These are phyloP conservation scores for Leucoagaricus sp. DNA, from an alignment of 1,284 basidiomycete species.

Conservation along the genomic window DNA sequence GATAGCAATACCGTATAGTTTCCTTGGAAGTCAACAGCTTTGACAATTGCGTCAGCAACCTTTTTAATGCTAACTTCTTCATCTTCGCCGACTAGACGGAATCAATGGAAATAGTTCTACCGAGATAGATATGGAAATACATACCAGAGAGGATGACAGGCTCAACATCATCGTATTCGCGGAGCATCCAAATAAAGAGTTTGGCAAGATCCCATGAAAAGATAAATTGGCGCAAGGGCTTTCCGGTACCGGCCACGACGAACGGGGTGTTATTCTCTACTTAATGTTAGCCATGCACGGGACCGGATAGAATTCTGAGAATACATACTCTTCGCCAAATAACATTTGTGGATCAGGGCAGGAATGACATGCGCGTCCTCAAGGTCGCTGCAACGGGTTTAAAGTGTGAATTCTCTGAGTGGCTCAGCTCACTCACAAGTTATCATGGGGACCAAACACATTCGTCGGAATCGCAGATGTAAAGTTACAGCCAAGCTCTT, in stretches of 20 bases:
- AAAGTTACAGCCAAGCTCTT: conserved; percentile 88
- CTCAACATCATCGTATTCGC: conserved; percentile 87
- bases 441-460: conserved; percentile 85
- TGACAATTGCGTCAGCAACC: conserved; percentile 83
- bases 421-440: conserved; percentile 55
- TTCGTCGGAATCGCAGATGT: conserved; percentile 93
- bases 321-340: conserved; percentile 77
- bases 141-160: conserved; percentile 85
- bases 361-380: conserved; percentile 90
- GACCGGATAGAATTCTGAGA: background rate
- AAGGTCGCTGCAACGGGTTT: conserved; percentile 59
- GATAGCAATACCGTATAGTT: conserved; percentile 70
- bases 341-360: conserved; percentile 86
- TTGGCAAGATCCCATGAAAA: conserved; percentile 92
- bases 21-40: conserved; percentile 73
- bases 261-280: conserved; percentile 83
- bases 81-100: conserved; percentile 72
- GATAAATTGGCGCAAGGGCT: conserved; percentile 90
- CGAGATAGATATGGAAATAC: conserved; percentile 8
- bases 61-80: conserved; percentile 89
- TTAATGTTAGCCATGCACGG: background rate
- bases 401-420: background rate
- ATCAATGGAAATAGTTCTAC: conserved; percentile 6
- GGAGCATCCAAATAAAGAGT: conserved; percentile 88
- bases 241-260: conserved; percentile 82